These are phyloP conservation scores for Russula abietina DNA, from an alignment of 768 basidiomycete species.

Conservation along the genomic window DNA sequence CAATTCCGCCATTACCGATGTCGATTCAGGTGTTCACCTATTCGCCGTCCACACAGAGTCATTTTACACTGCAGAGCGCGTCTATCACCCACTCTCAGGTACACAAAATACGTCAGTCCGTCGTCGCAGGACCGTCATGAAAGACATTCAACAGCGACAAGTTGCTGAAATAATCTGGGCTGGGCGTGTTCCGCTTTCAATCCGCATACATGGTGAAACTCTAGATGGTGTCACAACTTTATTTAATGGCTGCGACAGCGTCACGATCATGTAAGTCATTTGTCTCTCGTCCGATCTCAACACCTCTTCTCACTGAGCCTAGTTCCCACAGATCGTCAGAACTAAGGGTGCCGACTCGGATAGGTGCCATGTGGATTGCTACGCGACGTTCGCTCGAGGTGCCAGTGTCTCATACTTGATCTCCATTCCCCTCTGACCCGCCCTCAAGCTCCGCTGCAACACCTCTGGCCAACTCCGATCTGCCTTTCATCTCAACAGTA, in stretches of 20 bases:
- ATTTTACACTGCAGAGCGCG: conserved; percentile 9
- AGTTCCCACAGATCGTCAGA: conserved; percentile 8
- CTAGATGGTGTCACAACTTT: conserved; percentile 9
- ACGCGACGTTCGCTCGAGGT: conserved; percentile 19
- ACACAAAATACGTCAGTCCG: conserved; percentile 12
- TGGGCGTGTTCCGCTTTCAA: conserved; percentile 19
- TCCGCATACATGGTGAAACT: conserved; percentile 15
- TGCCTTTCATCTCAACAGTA: conserved; percentile 19
- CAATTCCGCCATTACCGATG: conserved; percentile 29
- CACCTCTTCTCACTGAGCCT: neutral
- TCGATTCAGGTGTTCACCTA: conserved; percentile 28
- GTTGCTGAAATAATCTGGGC: conserved; percentile 23
- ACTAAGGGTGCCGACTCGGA: conserved; percentile 19
- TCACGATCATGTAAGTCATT: conserved; percentile 12
- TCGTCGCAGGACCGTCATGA: conserved; percentile 18
- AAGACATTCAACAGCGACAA: conserved; percentile 6
- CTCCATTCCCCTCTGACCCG: neutral
- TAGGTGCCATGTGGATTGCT: conserved; percentile 20
- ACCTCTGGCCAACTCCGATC: conserved; percentile 4
- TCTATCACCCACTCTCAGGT: conserved; percentile 8
- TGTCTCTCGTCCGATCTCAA: neutral
- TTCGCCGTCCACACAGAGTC: conserved; percentile 29
- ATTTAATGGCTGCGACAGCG: conserved; percentile 20
- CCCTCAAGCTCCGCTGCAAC: conserved; percentile 12
- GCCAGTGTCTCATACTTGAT: neutral